Percentiles rank a stretch among this genome's conserved stretches.
Conservation (phyloP, 805 yeast species). For the Kockiozyma suomiensis region DNA sequence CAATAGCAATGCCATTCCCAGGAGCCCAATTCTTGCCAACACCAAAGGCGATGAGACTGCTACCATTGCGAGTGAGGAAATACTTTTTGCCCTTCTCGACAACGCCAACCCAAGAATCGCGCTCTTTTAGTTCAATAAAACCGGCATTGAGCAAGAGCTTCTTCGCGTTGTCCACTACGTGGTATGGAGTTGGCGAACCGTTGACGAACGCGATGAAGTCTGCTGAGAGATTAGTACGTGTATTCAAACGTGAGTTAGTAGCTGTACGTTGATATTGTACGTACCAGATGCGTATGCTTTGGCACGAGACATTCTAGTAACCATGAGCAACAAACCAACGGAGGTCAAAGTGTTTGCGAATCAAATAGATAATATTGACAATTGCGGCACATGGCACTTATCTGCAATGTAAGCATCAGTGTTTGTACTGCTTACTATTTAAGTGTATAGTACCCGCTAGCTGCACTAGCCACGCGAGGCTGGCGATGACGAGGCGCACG, state of each 20-base stretch:
- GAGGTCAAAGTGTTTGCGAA: not conserved
- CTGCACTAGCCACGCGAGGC: not conserved
- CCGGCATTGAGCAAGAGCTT: slow-evolving; percentile 60
- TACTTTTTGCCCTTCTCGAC: slow-evolving; percentile 64
- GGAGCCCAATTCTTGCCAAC: slow-evolving; percentile 72
- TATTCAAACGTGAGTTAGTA: too few species aligned
- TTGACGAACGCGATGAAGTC: slow-evolving; percentile 79
- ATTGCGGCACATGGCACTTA: not conserved
- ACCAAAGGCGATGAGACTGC: slow-evolving; percentile 84
- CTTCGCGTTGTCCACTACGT: slow-evolving; percentile 75
- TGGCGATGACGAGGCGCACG: slow-evolving; percentile 7
- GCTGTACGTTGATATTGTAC: too few species aligned
- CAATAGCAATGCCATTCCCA: slow-evolving; percentile 82
- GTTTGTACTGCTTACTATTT: not conserved
- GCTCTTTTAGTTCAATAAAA: slow-evolving; percentile 72
- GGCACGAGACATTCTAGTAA: slow-evolving; percentile 24
- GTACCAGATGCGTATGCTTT: slow-evolving; percentile 29
- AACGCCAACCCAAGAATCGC: slow-evolving; percentile 65
- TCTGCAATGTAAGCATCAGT: too few species aligned
- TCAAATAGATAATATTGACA: not conserved
- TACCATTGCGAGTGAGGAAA: slow-evolving; percentile 85
- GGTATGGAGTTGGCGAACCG: slow-evolving; percentile 90
- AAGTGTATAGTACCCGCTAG: not conserved
- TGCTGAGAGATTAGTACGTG: not conserved
- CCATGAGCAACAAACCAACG: slow-evolving; percentile 7